Evolutionary conservation across 129 eudicot genomes (phyloP), one percentile per base, ranked within the genome.

Genomic region (Flaveria robusta): DNA sequence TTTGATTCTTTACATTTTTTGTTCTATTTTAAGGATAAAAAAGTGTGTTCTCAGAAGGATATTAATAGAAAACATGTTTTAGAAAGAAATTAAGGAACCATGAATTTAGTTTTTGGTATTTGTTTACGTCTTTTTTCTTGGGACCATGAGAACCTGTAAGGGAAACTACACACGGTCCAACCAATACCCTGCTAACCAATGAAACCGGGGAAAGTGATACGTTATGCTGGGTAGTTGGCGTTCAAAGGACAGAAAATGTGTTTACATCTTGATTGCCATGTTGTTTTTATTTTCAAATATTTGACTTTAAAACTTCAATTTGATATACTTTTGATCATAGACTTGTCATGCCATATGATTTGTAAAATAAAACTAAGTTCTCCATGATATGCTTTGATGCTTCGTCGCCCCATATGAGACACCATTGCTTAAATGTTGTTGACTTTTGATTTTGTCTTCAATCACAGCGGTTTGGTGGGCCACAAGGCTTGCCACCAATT

Each of bases 401-500:
- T 31, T 65, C 14, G 39, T 8, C 23, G 18, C 20, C 20, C 5
- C 74, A 26, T 69, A 69, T 47, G 74, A 69, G 41, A 47, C 5
- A 5, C 22, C 4, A 2, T 46, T 22, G 22, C 59, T 69, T 63
- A 23, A 14, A 31, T 73, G 41, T 7, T 23, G 2, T 74, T 56
- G 67, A 65, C 29, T 59, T 56, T 55, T 72, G 16, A 55, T 34
- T 72, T 56, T 42, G 68, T 23, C 56, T 51, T 55, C 3, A 18
- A 71, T 78, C 60, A 7, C 85, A 92, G 93, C 86, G 88, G 75
- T 31, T 92, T 46, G 85, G 88, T 74, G 87, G 82, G 42, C 87
- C 90, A n/a, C 94, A 79, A 79, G 87, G 90, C 43, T 66, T 86
- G 82, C 74, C 92, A 23, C 42, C 68, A n/a, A 86, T 90, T 45